Evolutionary conservation across 1,139 yeast genomes (phyloP).

Genomic region (Geotrichum klebahnii): DNA sequence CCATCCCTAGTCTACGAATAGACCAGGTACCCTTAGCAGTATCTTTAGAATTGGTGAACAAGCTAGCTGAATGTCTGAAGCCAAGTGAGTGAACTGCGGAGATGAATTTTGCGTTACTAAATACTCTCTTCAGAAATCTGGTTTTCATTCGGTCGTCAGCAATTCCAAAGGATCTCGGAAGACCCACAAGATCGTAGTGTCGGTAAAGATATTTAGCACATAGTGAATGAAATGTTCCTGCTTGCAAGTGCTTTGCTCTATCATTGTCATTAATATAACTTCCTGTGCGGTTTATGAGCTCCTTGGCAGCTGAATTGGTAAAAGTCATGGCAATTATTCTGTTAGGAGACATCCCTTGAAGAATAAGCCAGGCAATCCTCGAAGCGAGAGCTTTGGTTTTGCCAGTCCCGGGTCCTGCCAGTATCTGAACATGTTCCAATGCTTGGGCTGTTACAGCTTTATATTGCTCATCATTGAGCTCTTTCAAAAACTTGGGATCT

Average conservation of each 20-base stretch:
- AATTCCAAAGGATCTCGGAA: constrained; percentile 43
- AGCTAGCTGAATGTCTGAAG: not conserved
- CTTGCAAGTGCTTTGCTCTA: constrained; percentile 46
- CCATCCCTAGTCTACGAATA: too few species aligned
- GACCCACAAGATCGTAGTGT: constrained; percentile 55
- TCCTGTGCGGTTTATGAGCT: constrained; percentile 62
- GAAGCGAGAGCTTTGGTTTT: constrained; percentile 78
- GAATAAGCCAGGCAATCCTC: constrained; percentile 66
- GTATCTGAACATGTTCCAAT: constrained; percentile 59
- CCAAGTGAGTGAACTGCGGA: not conserved
- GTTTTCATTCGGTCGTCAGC: constrained; percentile 65
- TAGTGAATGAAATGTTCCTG: constrained; percentile 86
- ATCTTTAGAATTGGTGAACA: too few species aligned
- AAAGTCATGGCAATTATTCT: constrained; percentile 79
- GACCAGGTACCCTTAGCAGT: not conserved
- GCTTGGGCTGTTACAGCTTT: constrained; percentile 58
- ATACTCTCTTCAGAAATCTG: constrained; percentile 42
- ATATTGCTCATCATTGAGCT: constrained; percentile 55
- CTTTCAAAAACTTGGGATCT: constrained; percentile 2
- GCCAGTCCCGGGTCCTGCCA: constrained; percentile 88
- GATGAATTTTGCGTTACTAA: not conserved
- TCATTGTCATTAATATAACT: constrained; percentile 15
- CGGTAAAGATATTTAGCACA: constrained; percentile 58
- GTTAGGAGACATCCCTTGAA: constrained; percentile 51
- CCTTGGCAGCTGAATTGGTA: constrained; percentile 85